Evolutionary conservation across 1,284 basidiomycete species (phyloP).

Genomic region (Tremellales sp.): DNA sequence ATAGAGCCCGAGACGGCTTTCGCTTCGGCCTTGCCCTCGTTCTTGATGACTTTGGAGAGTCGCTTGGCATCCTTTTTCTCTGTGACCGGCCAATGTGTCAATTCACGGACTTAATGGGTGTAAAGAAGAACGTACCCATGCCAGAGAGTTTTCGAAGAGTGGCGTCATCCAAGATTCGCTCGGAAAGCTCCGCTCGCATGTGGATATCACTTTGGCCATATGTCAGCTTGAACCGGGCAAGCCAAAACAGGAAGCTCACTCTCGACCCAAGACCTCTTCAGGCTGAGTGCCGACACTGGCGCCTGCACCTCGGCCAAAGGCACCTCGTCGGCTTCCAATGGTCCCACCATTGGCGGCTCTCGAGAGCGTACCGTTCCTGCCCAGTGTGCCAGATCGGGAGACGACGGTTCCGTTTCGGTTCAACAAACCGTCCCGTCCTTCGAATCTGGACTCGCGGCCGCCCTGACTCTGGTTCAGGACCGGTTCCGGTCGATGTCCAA

Average conservation of each 20-base stretch:
- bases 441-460: slow-evolving; percentile 14
- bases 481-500: slow-evolving; percentile 34
- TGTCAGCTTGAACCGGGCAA: slow-evolving; percentile 1
- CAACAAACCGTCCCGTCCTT: slow-evolving; percentile 18
- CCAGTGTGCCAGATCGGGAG: slow-evolving; percentile 30
- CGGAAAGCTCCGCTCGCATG: slow-evolving; percentile 39
- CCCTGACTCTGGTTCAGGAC: slow-evolving; percentile 20
- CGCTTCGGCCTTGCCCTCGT: slow-evolving; percentile 46
- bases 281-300: slow-evolving; percentile 45
- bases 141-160: slow-evolving; percentile 33
- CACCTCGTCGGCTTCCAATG: slow-evolving; percentile 38
- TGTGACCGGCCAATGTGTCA: not conserved
- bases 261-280: slow-evolving; percentile 43
- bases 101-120: not conserved
- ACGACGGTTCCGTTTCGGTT: slow-evolving; percentile 28
- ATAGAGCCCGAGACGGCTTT: slow-evolving; percentile 41
- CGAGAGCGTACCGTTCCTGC: slow-evolving; percentile 34
- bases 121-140: slow-evolving; percentile 24
- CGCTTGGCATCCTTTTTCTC: slow-evolving; percentile 47
- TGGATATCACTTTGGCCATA: slow-evolving; percentile 37
- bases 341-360: slow-evolving; percentile 42
- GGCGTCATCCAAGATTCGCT: slow-evolving; percentile 34
- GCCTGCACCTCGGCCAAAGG: slow-evolving; percentile 44
- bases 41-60: slow-evolving; percentile 48
- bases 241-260: slow-evolving; percentile 23